Conservation (phyloP, 352 stramenopile species). For the Pythium brachiatum region DNA sequence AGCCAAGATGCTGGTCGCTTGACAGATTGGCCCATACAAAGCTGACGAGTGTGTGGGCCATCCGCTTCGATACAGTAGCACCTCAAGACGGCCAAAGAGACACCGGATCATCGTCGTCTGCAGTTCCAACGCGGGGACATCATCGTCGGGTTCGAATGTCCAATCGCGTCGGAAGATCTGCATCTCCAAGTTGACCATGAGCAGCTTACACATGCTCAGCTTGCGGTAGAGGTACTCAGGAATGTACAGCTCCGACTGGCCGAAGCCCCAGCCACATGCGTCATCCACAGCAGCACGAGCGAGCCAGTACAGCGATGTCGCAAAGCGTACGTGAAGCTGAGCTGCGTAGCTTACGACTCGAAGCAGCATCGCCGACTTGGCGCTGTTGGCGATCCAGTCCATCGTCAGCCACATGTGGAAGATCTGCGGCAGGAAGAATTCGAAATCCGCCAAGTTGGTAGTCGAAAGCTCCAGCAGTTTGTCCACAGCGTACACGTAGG, state of each 20-base stretch:
- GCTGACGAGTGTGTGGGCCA: not conserved
- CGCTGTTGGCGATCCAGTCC: constrained; percentile 68
- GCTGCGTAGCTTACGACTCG: constrained; percentile 70
- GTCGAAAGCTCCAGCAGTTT: constrained; percentile 67
- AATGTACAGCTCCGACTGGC: constrained; percentile 70
- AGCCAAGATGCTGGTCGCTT: constrained; percentile 41
- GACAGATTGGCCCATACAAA: constrained; percentile 52
- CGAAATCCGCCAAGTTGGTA: constrained; percentile 70
- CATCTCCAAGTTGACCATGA: constrained; percentile 84
- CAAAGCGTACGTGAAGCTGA: constrained; percentile 75
- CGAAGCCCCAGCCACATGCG: constrained; percentile 77
- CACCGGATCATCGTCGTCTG: constrained; percentile 62
- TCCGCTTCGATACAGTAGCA: constrained; percentile 32
- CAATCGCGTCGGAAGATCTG: constrained; percentile 62
- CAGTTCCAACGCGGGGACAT: constrained; percentile 58
- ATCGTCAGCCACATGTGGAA: constrained; percentile 85
- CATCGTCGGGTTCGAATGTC: constrained; percentile 57
- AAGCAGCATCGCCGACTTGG: constrained; percentile 75
- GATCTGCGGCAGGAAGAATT: constrained; percentile 83
- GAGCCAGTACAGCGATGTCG: constrained; percentile 79
- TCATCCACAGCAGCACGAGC: constrained; percentile 74
- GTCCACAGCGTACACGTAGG: constrained; percentile 64
- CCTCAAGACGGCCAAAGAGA: constrained; percentile 58
- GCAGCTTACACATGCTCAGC: constrained; percentile 76
- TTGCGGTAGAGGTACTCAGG: constrained; percentile 78